Conservation (phyloP, 495 filamentous ascomycete species). For the Thozetella sp. region DNA sequence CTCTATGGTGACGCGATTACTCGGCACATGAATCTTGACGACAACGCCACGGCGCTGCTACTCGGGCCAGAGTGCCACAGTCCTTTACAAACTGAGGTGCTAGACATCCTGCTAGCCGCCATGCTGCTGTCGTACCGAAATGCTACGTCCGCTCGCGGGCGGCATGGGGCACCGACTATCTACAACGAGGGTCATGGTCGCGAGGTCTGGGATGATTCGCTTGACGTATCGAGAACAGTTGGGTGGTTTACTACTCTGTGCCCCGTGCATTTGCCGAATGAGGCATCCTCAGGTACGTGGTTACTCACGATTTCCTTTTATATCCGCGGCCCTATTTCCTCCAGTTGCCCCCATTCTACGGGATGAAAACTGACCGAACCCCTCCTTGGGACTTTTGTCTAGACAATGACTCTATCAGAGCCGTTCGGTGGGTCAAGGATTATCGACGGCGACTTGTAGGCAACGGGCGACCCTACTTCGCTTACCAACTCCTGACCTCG, state of each 20-base stretch:
- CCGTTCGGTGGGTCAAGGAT: conserved; percentile 18
- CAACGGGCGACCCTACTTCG: not conserved
- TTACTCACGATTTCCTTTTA: not conserved
- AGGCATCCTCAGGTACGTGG: conserved; percentile 16
- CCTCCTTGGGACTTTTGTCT: not conserved
- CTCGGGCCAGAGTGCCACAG: conserved; percentile 42
- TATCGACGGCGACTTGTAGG: not conserved
- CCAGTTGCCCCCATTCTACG: too few relatives aligned
- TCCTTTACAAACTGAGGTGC: conserved; percentile 48
- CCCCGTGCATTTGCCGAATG: conserved; percentile 30
- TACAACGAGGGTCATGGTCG: conserved; percentile 33
- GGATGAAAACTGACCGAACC: not conserved
- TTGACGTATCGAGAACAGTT: conserved; percentile 24
- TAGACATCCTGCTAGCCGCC: conserved; percentile 55
- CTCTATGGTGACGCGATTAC: conserved; percentile 52
- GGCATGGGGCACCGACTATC: conserved; percentile 42
- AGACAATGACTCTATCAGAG: conserved; percentile 15
- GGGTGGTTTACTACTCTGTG: conserved; percentile 33
- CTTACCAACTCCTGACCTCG: conserved; percentile 35
- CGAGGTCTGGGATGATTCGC: conserved; percentile 19
- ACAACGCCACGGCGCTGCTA: conserved; percentile 38
- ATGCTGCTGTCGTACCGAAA: conserved; percentile 53
- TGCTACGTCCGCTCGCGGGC: conserved; percentile 7
- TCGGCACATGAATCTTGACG: conserved; percentile 47
- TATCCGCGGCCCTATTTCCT: not conserved